Base-by-base conservation (phyloP, 345 rosid species). In the Aethionema arabicum region DNA sequence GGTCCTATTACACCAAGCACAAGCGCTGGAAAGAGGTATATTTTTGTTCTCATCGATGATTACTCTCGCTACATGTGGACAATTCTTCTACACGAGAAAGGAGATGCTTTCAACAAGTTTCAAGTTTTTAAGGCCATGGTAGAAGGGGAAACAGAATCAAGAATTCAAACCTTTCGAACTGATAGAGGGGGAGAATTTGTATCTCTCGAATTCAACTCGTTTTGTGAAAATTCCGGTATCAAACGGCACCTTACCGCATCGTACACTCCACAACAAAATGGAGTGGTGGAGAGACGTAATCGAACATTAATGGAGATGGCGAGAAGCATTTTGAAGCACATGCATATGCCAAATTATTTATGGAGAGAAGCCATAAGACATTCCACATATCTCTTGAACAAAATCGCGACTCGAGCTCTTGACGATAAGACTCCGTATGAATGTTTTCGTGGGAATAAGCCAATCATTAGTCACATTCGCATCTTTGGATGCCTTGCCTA, bases 371-470 rank as follows among this genome's bases (percentile, higher is more conserved):
- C 43, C 0, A 12, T 57, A 0, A 7, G 54, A 16, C 55, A 48
- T 8, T 2, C 55, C 0, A 32, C 55, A 0, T 61, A 61, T 1
- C 11, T 61, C 0, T 4, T 61, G 0, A 61, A 61, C 0, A 7
- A 44, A 4, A 15, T 33, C 0, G 3, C 10, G 0, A 59, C 64
- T 7, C 13, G 31, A 44, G 40, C 39, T 0, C 9, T 43, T 0
- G 1, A 11, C 0, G 10, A 11, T 0, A 7, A 21, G 0, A 37
- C 61, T 0, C 47, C 47, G 4, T 56, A 39, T 4, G 63, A 40
- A 2, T 4, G 5, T 1, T 2, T 30, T 4, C 5, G 0, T n/a
- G 5, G 0, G 0, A 54, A 15, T 7, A 37, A 0, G 4, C 45
- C 44, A 3, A 35, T 2, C 0, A 16, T 36, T 3, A 5, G 3